Base-by-base conservation (phyloP, 106 monocot genomes). In the Chionographis japonica region DNA sequence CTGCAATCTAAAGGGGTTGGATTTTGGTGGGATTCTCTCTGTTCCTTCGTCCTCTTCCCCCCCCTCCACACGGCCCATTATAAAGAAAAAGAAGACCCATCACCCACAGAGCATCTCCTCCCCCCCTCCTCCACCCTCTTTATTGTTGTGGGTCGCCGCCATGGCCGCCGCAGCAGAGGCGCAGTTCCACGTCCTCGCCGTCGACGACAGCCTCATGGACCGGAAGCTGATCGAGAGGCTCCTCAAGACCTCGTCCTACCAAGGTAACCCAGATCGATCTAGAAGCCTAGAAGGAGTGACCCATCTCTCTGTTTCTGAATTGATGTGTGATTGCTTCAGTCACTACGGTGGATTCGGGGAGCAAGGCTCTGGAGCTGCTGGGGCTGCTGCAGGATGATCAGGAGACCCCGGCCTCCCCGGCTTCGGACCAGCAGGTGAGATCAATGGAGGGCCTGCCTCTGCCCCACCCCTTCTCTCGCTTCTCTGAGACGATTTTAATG, bases 211-310 rank as follows among this genome's bases (percentile, higher is more conserved):
- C 68, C 41, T 84, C 61, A 67, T 67, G 14, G 88, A 88, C 52
- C 80, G 84, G 65, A 88, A 75, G 72, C 60, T 88, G 53, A 88
- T 88, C 2, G 88, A 88, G 69, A 84, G 87, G 59, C 83, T 87
- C 61, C 83, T 88, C 71, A 84, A 65, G 65, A 88, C 74, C 39
- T 88, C 84, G 16, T 88, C 84, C 37, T 88, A 74, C 58, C 80
- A 84, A 75, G 87, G 83, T 87, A 76, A 2, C 14, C 20, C 20
- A 15, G 6, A 15, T 37, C 2, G 3, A 4, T 18, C 41, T 56
- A 1, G 27, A 1, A 1, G 1, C 9, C 2, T 49, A 4, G 4
- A 12, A 38, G 2, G 14, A 0, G 4, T 68, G 6, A 27, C 58
- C 18, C 41, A 36, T 51, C 20, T 6, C 8, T 46, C 51, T 64